These are phyloP conservation scores for Salicornia ramosissima DNA, from an alignment of 148 eudicot genomes.

Conservation along the genomic window DNA sequence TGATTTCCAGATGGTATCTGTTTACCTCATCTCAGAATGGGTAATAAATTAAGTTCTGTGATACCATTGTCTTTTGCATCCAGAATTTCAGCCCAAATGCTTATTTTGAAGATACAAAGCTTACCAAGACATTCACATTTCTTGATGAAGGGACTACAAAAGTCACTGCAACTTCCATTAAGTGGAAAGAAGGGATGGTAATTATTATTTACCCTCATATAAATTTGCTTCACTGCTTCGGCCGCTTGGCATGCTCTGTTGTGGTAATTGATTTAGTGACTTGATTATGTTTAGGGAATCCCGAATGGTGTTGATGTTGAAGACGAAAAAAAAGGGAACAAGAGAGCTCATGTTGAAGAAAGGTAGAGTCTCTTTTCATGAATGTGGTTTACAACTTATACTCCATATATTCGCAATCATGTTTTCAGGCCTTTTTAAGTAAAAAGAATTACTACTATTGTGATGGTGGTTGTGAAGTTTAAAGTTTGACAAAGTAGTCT, in stretches of 20 bases:
- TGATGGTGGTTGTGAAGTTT: not conserved
- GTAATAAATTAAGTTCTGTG: not conserved
- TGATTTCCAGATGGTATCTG: not conserved
- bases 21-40: not conserved
- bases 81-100: slow-evolving; percentile 85
- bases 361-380: slow-evolving; percentile 42
- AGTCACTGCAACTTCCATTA: slow-evolving; percentile 71
- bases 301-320: slow-evolving; percentile 60
- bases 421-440: not conserved
- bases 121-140: slow-evolving; percentile 78
- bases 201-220: slow-evolving; percentile 11
- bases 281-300: slow-evolving; percentile 41
- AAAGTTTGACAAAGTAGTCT: too few species aligned
- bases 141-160: slow-evolving; percentile 83
- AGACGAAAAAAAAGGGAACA: slow-evolving; percentile 75
- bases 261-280: not conserved
- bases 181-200: slow-evolving; percentile 98
- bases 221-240: not conserved
- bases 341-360: slow-evolving; percentile 71
- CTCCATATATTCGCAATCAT: not conserved
- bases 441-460: too few species aligned
- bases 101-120: slow-evolving; percentile 76
- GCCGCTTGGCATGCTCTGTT: not conserved
- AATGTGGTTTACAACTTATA: not conserved
- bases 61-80: slow-evolving; percentile 12